Evolutionary conservation across 1,284 basidiomycete species (phyloP), one percentile per base, ranked within the genome.

Genomic region (Irpex rosettiformis): DNA sequence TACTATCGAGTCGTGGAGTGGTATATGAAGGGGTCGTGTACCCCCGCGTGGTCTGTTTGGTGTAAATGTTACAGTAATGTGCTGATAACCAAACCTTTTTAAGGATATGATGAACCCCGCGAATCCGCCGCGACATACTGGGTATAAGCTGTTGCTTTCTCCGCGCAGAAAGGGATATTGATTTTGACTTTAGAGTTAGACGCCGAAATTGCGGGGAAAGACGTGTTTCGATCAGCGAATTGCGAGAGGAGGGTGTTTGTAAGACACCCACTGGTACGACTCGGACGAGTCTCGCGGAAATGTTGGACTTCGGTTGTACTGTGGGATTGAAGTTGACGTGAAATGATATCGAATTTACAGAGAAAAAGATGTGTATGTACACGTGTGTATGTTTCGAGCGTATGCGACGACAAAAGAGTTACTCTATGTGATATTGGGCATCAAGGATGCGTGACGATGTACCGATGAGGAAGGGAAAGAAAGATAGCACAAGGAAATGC

Each of bases 1-100:
- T 65, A 79, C 75, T 37, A 84, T 85, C 49, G 74, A 83, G 65
- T 83, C 81, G 37, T 85, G 83, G 83, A 71, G 57, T 18, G 60
- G 54, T 7, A 27, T 40, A 4, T 61, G 57, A 61, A 30, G 22
- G 18, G 21, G 21, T 24, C 18, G 21, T 47, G 22, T 47, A 21
- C n/a, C 18, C 3, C n/a, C n/a, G n/a, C n/a, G n/a, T n/a, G n/a
- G n/a, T n/a, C n/a, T n/a, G n/a, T n/a, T n/a, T n/a, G n/a, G n/a
- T n/a, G n/a, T n/a, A n/a, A n/a, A n/a, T n/a, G n/a, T n/a, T n/a
- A n/a, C n/a, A n/a, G n/a, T n/a, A n/a, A n/a, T n/a, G n/a, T n/a
- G n/a, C n/a, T n/a, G n/a, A n/a, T n/a, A n/a, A n/a, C n/a, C n/a
- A n/a, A n/a, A n/a, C n/a, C n/a, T n/a, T n/a, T n/a, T n/a, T n/a